phyloP scores from a whole-genome alignment of 306 rosid genomes.

The Amphicarpaea edgeworthii region DNA sequence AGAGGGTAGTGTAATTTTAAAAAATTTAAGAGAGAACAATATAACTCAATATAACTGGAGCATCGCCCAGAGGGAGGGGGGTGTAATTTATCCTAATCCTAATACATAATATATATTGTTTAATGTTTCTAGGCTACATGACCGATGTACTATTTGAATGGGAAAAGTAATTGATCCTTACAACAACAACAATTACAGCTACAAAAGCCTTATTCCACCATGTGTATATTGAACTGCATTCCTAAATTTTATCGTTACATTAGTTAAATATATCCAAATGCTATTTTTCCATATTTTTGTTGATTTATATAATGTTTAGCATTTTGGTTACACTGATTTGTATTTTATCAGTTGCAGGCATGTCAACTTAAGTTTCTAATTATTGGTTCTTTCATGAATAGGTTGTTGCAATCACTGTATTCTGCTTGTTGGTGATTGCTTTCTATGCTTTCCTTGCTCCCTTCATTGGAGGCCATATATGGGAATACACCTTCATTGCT shows the following conservation, averaged over 20 bases:
- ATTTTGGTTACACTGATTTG: slow-evolving; percentile 19
- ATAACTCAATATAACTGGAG: background rate
- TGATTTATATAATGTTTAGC: slow-evolving; percentile 32
- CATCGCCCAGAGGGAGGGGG: background rate
- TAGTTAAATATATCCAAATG: slow-evolving; percentile 16
- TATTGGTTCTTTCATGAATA: slow-evolving; percentile 54
- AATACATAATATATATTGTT: background rate
- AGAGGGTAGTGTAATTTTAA: background rate
- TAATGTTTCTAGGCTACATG: slow-evolving; percentile 21
- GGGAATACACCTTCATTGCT: slow-evolving; percentile 78
- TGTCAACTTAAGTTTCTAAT: slow-evolving; percentile 42
- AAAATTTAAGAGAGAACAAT: background rate
- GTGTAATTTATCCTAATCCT: slow-evolving; percentile 1
- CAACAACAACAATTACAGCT: background rate
- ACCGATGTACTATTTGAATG: background rate
- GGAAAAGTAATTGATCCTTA: slow-evolving; percentile 9
- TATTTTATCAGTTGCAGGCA: slow-evolving; percentile 40
- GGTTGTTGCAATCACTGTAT: slow-evolving; percentile 94
- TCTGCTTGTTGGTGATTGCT: slow-evolving; percentile 88
- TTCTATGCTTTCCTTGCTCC: slow-evolving; percentile 95
- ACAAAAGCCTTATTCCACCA: background rate
- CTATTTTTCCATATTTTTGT: slow-evolving; percentile 1
- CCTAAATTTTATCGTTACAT: background rate
- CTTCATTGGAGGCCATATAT: slow-evolving; percentile 82
- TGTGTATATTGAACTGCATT: background rate